Evolutionary conservation across 2,329 filamentous ascomycete genomes (phyloP).

Genomic region (Stagonosporopsis cucurbitacearum): DNA sequence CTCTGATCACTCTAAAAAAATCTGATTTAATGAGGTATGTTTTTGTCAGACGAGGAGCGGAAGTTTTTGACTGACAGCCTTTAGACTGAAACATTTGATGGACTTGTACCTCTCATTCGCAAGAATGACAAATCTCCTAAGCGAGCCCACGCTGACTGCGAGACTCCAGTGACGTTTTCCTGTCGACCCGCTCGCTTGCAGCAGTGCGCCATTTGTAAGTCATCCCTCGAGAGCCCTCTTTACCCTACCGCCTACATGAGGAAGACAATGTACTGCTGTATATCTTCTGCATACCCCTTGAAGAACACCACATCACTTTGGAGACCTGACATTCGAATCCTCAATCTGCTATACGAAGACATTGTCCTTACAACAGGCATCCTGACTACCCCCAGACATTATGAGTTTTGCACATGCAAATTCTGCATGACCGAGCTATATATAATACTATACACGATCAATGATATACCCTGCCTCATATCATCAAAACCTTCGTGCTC

Average conservation of each 20-base stretch:
- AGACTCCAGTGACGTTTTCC: conserved; percentile 13
- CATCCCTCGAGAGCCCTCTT: conserved; percentile 1
- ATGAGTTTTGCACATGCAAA: no score
- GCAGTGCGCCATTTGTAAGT: conserved; percentile 23
- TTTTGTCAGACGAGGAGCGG: background rate
- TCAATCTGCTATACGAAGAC: background rate
- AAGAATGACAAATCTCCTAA: conserved; percentile 13
- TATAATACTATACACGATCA: conserved; percentile 2
- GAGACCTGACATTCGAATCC: conserved; percentile 62
- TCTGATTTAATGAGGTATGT: conserved; percentile 73
- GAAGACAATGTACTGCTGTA: conserved; percentile 68
- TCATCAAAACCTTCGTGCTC: background rate
- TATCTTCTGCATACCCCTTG: conserved; percentile 68
- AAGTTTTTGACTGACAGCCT: conserved; percentile 29
- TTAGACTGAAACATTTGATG: conserved; percentile 49
- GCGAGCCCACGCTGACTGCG: conserved; percentile 33
- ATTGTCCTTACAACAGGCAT: background rate
- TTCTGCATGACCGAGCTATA: background rate
- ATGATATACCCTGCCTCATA: background rate
- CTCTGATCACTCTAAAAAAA: conserved; percentile 70
- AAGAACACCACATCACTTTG: conserved; percentile 69
- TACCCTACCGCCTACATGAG: conserved; percentile 55
- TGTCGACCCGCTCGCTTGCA: background rate
- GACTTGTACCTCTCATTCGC: conserved; percentile 27
- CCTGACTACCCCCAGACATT: conserved; percentile 8